Evolutionary conservation across 148 eudicot genomes (phyloP).

Genomic region (Chenopodium quinoa): DNA sequence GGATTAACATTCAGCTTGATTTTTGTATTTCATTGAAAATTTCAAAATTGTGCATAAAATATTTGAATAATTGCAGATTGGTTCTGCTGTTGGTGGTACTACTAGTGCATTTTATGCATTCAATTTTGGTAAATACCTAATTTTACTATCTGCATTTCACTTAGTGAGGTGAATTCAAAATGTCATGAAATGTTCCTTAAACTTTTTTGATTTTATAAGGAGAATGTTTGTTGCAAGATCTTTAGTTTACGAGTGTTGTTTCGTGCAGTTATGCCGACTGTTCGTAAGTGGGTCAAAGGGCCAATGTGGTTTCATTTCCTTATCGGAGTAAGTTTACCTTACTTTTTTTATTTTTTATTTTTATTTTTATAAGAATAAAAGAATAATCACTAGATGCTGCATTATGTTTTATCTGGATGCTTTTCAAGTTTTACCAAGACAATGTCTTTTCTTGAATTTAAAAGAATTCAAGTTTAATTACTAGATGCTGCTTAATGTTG

Average conservation of each 20-base stretch:
- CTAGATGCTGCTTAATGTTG: no score
- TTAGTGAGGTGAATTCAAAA: neutral
- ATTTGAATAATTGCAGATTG: conserved; percentile 50
- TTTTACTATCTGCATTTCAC: neutral
- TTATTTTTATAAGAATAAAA: no score
- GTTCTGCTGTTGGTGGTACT: conserved; percentile 93
- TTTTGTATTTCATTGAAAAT: neutral
- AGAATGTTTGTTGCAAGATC: neutral
- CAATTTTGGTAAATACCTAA: conserved; percentile 55
- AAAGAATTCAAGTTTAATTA: no score
- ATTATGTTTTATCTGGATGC: neutral
- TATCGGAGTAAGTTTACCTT: conserved; percentile 64
- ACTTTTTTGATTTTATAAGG: neutral
- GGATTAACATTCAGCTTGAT: neutral
- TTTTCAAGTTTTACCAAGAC: neutral
- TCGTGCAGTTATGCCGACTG: conserved; percentile 78
- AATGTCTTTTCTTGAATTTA: no score
- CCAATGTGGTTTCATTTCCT: conserved; percentile 98
- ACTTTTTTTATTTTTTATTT: no score
- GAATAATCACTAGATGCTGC: neutral
- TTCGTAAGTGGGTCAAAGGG: conserved; percentile 68
- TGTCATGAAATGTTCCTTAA: no score
- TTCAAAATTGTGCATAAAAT: neutral
- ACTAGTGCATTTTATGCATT: conserved; percentile 89
- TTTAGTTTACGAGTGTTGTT: neutral